Evolutionary conservation across 306 rosid species (phyloP), one percentile per base, ranked within the genome.

Genomic region (Gillenia trifoliata): DNA sequence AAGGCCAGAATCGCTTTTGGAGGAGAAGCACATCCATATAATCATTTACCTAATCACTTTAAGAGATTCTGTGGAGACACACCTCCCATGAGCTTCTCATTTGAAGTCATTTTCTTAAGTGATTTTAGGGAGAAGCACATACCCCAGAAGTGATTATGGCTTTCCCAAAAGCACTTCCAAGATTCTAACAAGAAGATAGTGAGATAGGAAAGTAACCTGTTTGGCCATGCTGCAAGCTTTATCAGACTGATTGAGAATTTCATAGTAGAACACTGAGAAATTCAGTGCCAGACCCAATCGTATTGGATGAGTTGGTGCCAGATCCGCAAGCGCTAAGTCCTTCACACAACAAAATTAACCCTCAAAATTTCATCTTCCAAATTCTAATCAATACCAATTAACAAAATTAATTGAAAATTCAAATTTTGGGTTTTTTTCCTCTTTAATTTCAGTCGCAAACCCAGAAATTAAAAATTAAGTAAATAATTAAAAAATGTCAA

Each of bases 151-250:
- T 38, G 41, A 38, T 38, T 38, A 38, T 38, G 41, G 41, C 41
- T 38, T 38, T 38, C 41, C 41, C 41, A 38, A 11, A 38, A 38
- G 11, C 41, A 38, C 41, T 38, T 9, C 11, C 41, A 38, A 28
- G 38, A 15, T 61, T 6, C n/a, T 12, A 6, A 61, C 34, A 29
- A 61, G 69, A 34, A 16, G 22, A 17, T 64, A 13, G 69, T 38
- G 69, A 11, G 25, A 71, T 38, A 6, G 41, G 40, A 43, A 22
- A 28, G 36, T 55, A 19, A 88, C 96, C 96, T 86, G 96, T 80
- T 90, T 90, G 64, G 96, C 96, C 96, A 90, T 88, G 41, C 74
- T 88, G 64, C 93, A 90, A 0, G 96, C 96, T 68, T 88, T 86
- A 60, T 90, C 96, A 71, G 96, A 86, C 56, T 88, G 96, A 68